Evolutionary conservation across 73 alveolate species (phyloP).

Genomic region (Tetrahymena elliotti): DNA sequence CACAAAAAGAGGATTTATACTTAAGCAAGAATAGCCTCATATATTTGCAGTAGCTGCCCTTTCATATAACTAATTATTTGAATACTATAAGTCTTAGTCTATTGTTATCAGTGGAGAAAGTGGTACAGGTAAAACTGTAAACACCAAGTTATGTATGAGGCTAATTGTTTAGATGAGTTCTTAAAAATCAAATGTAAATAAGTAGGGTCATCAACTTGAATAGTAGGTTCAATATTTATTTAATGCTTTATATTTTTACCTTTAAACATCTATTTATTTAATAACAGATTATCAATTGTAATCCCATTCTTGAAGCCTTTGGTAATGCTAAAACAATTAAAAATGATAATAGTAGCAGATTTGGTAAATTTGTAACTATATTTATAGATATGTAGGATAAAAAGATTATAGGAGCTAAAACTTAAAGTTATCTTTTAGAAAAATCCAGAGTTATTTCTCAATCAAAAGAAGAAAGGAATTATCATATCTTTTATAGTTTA

Average conservation of each 20-base stretch:
- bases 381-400: slow-evolving; percentile 65
- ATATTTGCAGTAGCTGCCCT: slow-evolving; percentile 82
- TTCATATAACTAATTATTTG: slow-evolving; percentile 70
- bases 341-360: slow-evolving; percentile 87
- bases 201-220: slow-evolving; percentile 11
- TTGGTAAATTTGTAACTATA: slow-evolving; percentile 93
- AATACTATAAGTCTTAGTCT: slow-evolving; percentile 69
- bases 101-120: slow-evolving; percentile 98
- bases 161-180: slow-evolving; percentile 58
- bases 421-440: slow-evolving; percentile 78
- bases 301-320: slow-evolving; percentile 97
- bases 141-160: slow-evolving; percentile 92
- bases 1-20: slow-evolving; percentile 7
- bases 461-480: slow-evolving; percentile 84
- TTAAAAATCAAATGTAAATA: slow-evolving; percentile 2
- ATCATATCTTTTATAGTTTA: slow-evolving; percentile 89
- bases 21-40: slow-evolving; percentile 71
- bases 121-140: slow-evolving; percentile 99
- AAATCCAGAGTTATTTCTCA: slow-evolving; percentile 85
- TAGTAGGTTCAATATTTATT: neutral
- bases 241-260: neutral
- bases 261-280: slow-evolving; percentile 19
- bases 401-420: slow-evolving; percentile 84
- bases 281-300: slow-evolving; percentile 87
- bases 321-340: slow-evolving; percentile 97